Conservation (phyloP, 2,329 filamentous ascomycete genomes). For the Daldinia sp. region DNA sequence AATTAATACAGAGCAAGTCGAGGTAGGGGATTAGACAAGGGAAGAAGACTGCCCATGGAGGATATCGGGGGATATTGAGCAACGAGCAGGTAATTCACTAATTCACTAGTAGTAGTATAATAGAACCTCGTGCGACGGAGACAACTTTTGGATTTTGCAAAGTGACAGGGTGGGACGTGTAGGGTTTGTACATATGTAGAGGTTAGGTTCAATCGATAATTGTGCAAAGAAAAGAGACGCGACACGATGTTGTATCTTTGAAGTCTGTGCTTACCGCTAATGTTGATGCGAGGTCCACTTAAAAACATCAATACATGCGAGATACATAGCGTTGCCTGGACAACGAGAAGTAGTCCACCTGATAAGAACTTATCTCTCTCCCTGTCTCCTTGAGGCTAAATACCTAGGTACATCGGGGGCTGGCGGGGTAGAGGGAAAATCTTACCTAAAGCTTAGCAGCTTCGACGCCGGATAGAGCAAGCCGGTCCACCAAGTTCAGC, state of each 20-base stretch:
- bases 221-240: constrained; percentile 20
- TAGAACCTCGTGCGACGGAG: constrained; percentile 11
- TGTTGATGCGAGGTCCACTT: constrained; percentile 11
- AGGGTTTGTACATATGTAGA: constrained; percentile 1
- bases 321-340: constrained; percentile 31
- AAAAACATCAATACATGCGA: constrained; percentile 36
- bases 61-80: neutral
- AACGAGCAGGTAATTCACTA: constrained; percentile 2
- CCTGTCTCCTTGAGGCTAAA: too few relatives aligned
- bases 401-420: neutral
- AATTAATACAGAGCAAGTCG: constrained; percentile 3
- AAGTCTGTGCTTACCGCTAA: constrained; percentile 8
- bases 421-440: constrained; percentile 13
- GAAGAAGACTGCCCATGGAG: neutral
- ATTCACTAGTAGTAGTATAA: neutral
- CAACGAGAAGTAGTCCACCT: constrained; percentile 14
- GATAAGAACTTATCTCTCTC: constrained; percentile 4
- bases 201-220: neutral
- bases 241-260: constrained; percentile 8
- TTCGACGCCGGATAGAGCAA: neutral
- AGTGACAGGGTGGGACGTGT: neutral
- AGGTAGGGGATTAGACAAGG: constrained; percentile 8
- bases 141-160: neutral
- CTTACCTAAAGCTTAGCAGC: neutral
- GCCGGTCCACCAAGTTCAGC: neutral